Evolutionary conservation across 495 filamentous ascomycete species (phyloP), one percentile per base, ranked within the genome.

Genomic region (Hypoxylon subgilvum): DNA sequence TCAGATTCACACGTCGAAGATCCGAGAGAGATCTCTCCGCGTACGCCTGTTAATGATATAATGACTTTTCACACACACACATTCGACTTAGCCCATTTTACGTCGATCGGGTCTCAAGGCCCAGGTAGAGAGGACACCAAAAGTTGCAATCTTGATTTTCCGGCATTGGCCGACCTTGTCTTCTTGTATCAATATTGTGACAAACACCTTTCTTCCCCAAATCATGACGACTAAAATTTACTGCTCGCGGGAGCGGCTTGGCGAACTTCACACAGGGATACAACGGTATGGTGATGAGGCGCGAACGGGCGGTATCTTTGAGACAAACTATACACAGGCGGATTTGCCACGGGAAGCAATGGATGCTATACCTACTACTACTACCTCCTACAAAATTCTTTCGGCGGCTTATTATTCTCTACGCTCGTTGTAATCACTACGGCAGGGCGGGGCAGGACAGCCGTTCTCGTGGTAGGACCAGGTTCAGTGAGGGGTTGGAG

Each of bases 381-480:
- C n/a, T n/a, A n/a, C n/a, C n/a, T n/a, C n/a, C n/a, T n/a, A n/a
- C n/a, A n/a, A 48, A 61, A 61, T 69, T 61, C 57, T 61, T 36
- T 63, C 55, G 55, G 64, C 62, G 69, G 67, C 52, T 23, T 72
- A 61, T 54, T 44, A 46, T 77, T 80, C 70, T 75, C 69, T 81
- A 80, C 81, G 61, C 70, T 80, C 76, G 75, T 82, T 83, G 77
- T 83, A 82, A 81, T 80, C 63, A 41, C 43, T 72, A 66, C 64
- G 69, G 68, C 71, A 66, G 63, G 65, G 57, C 66, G 69, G 52
- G 57, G 73, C 69, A 67, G 70, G 43, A 60, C 62, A 61, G 58
- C 64, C 68, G 72, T 67, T 67, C 57, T 65, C 56, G 64, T 65
- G 61, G 65, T 69, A 60, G 66, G 61, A 68, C 48, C n/a, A 64